Conservation (phyloP, 2,329 filamentous ascomycete species). For the Penicillium sp. region DNA sequence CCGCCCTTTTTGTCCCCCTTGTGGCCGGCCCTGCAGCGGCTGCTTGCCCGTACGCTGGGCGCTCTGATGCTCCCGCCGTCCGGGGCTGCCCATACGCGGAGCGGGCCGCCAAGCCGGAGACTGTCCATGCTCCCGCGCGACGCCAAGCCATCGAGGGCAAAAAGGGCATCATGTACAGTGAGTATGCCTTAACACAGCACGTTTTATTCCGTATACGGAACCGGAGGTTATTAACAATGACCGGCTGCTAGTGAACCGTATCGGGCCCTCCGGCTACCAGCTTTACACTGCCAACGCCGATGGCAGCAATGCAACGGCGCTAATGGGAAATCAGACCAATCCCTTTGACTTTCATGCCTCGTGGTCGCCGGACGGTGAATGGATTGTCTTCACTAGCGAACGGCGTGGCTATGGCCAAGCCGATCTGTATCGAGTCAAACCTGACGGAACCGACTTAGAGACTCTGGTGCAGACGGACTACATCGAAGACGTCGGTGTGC, state of each 20-base stretch:
- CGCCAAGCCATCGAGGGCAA: not conserved
- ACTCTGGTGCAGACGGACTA: not conserved
- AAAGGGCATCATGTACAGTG: not conserved
- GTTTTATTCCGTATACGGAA: too few relatives aligned
- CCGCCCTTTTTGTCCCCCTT: not conserved
- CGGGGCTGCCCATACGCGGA: not conserved
- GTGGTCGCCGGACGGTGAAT: slow-evolving; percentile 38
- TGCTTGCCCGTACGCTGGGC: not conserved
- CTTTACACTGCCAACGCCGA: slow-evolving; percentile 37
- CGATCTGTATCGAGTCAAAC: slow-evolving; percentile 37
- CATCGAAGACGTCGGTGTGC: slow-evolving; percentile 18
- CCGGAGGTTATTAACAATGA: too few relatives aligned
- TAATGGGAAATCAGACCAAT: slow-evolving; percentile 26
- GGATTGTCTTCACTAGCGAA: slow-evolving; percentile 40
- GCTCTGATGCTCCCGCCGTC: not conserved
- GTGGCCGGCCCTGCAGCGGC: not conserved
- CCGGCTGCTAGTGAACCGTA: slow-evolving; percentile 31
- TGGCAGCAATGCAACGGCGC: slow-evolving; percentile 34
- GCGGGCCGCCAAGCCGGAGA: not conserved
- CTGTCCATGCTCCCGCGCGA: too few relatives aligned
- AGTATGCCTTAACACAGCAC: not conserved
- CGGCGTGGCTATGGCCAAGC: slow-evolving; percentile 39
- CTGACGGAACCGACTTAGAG: slow-evolving; percentile 32
- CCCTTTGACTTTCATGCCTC: slow-evolving; percentile 39
- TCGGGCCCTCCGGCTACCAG: slow-evolving; percentile 25